Conservation (phyloP, 129 eudicot genomes). For the Artemisia argyi region DNA sequence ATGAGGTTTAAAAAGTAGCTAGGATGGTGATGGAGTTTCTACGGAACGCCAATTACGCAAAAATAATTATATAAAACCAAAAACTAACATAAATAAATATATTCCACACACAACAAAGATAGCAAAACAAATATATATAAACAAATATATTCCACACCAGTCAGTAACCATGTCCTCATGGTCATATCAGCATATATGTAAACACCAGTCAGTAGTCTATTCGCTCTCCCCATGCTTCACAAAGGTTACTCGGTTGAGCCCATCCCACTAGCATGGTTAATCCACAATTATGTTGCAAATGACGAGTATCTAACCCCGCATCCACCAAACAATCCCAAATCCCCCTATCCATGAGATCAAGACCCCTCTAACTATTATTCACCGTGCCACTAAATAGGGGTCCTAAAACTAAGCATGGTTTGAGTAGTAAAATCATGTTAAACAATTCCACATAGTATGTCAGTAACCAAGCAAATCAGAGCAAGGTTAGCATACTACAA, state of each 20-base stretch:
- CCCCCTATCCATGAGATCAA: background rate
- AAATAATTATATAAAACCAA: too few species aligned
- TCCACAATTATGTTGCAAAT: background rate
- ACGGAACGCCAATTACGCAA: too few species aligned
- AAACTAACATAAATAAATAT: too few species aligned
- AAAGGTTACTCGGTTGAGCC: too few species aligned
- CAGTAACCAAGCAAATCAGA: background rate
- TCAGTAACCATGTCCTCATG: background rate
- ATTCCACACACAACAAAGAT: too few species aligned
- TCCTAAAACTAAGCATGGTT: background rate
- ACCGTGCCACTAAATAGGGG: background rate
- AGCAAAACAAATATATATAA: too few species aligned
- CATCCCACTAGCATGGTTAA: too few species aligned
- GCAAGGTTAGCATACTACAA: background rate
- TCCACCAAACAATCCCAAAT: background rate
- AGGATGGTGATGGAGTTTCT: too few species aligned
- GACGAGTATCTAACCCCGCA: background rate
- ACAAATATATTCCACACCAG: background rate
- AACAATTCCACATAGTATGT: background rate
- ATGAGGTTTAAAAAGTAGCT: too few species aligned
- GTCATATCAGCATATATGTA: too few species aligned
- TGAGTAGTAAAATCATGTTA: background rate
- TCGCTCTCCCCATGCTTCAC: too few species aligned
- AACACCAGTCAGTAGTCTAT: too few species aligned
- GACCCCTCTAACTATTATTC: background rate